A percentile compares a stretch with the other conserved stretches of the same genome.
Conservation (phyloP, 805 yeast species). For the Wickerhamiella siamensis region DNA sequence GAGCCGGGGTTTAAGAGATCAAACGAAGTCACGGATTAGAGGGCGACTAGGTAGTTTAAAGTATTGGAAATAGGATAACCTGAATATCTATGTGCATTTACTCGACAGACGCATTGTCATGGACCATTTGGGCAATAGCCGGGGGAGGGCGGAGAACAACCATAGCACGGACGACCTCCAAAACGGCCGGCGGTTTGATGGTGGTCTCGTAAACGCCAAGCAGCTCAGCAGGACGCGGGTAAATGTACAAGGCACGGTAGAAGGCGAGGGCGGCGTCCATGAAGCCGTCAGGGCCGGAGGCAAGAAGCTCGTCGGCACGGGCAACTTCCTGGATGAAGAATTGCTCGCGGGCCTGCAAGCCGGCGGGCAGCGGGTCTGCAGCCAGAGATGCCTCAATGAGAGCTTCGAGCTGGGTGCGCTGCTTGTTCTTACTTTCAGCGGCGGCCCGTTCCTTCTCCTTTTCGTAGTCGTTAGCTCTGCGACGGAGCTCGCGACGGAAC, state of each 20-base stretch:
- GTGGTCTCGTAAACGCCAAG: constrained; percentile 81
- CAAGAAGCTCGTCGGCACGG: constrained; percentile 67
- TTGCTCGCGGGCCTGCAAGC: constrained; percentile 52
- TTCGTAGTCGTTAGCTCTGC: constrained; percentile 45
- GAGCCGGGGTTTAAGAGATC: too few species aligned
- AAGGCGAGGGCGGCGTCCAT: constrained; percentile 77
- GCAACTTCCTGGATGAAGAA: constrained; percentile 75
- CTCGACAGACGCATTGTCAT: constrained; percentile 26
- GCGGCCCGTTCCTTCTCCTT: constrained; percentile 43
- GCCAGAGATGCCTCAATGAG: constrained; percentile 50
- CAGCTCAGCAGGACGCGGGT: constrained; percentile 89
- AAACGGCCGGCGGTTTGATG: constrained; percentile 57
- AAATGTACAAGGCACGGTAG: constrained; percentile 84
- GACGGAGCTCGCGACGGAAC: constrained; percentile 65
- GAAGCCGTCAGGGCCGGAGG: constrained; percentile 43
- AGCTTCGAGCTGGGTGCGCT: constrained; percentile 42
- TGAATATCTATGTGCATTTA: neutral
- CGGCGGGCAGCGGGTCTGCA: constrained; percentile 63
- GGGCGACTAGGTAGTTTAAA: neutral
- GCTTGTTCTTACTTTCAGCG: constrained; percentile 43
- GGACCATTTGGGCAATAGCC: constrained; percentile 53
- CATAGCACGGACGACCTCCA: constrained; percentile 75
- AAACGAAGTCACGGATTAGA: neutral
- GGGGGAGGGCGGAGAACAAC: constrained; percentile 79
- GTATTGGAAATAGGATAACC: neutral